Percentiles rank a stretch among this genome's conserved stretches.
Evolutionary conservation across 768 basidiomycete species (phyloP).

Genomic region (Amanita fuliginea): DNA sequence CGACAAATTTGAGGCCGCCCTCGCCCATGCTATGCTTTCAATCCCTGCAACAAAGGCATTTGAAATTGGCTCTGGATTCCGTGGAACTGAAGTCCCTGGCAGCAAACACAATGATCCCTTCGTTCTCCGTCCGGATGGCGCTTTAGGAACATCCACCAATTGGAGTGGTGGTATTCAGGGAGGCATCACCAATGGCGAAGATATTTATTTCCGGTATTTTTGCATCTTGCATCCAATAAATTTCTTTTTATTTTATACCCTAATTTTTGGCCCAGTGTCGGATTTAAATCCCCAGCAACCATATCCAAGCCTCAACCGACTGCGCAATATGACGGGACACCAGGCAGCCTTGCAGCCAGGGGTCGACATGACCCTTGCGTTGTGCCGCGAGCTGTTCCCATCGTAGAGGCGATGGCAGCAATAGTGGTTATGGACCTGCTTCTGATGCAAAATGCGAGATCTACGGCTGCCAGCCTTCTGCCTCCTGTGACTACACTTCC

Average conservation of each 20-base stretch:
- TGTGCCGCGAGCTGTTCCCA: constrained; percentile 92
- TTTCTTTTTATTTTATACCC: background rate
- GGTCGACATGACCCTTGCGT: constrained; percentile 98
- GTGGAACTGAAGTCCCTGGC: constrained; percentile 88
- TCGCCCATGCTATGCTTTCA: constrained; percentile 97
- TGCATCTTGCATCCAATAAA: background rate
- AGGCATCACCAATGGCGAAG: constrained; percentile 95
- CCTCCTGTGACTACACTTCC: constrained; percentile 85
- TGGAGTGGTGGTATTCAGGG: constrained; percentile 98
- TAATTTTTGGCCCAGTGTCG: constrained; percentile 43
- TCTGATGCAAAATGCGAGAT: constrained; percentile 80
- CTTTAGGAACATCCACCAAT: constrained; percentile 79
- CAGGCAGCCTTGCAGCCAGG: constrained; percentile 79
- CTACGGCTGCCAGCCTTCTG: constrained; percentile 62
- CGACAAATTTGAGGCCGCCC: constrained; percentile 94
- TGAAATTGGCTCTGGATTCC: constrained; percentile 95
- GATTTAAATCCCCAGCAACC: constrained; percentile 98
- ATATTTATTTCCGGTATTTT: constrained; percentile 85
- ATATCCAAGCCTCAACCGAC: constrained; percentile 89
- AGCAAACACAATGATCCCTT: constrained; percentile 92
- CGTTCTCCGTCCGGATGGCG: constrained; percentile 49
- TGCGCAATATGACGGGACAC: constrained; percentile 87
- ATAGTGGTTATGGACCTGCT: constrained; percentile 93
- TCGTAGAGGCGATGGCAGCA: constrained; percentile 96
- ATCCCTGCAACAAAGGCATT: constrained; percentile 98